Base-by-base conservation (phyloP, 192 early-diverging fungal genomes). In the Spinellus fusiger region DNA sequence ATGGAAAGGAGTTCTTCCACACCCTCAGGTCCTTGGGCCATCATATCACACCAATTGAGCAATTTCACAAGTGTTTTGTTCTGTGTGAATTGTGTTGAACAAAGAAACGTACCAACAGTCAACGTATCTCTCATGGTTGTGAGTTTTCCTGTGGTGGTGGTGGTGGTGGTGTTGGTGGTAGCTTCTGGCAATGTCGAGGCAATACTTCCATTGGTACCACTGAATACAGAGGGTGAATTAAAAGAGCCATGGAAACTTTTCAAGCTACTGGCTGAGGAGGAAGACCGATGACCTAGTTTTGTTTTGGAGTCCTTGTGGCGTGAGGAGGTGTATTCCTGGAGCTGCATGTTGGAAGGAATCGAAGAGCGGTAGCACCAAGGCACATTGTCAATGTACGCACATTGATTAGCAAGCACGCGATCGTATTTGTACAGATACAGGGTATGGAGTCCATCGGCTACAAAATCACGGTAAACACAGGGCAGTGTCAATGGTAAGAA, bases 1-100 rank as follows among this genome's bases (percentile, higher is more conserved):
- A 81, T 60, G 1, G 56, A 64, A 28, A 65, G 70, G 56, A 81
- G 66, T 46, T 65, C 71, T 8, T 58, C 57, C n/a, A 46, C 32
- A 29, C 49, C 64, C 15, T 56, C 52, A 4, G 40, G 10, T 7
- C 58, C 66, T 4, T 54, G 20, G 16, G 53, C 50, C 40, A 59
- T 31, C 9, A 62, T 48, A 8, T 67, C 63, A 28, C 79, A 61
- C 89, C 89, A 90, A 48, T 85, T 75, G 20, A 89, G 52, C 22
- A 90, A 65, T 64, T 90, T 83, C 7, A 87, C 68, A 23, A 90
- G 56, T 1, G 76, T 59, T 5, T 75, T 71, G 33, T 80, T 81
- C 62, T 91, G 89, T 0, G 89, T 88, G 49, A 84, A 81, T 32
- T 68, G 66, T 3, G 85, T 87, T 7, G 84, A 87, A 50, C 79